Evolutionary conservation across 257 asterid species (phyloP), one percentile per base, ranked within the genome.

Genomic region (Vinca minor): DNA sequence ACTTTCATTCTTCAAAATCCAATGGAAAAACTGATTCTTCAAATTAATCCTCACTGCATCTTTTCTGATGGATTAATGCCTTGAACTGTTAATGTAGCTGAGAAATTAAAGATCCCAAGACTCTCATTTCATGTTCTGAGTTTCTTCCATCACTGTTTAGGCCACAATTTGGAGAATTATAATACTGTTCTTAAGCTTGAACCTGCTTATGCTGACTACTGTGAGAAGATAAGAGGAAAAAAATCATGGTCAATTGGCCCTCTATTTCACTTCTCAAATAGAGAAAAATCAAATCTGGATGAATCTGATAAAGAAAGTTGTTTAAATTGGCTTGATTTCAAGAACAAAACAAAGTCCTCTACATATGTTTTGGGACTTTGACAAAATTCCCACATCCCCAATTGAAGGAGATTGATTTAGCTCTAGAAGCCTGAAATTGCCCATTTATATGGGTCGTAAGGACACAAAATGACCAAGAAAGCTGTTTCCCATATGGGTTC

Each of bases 1-100:
- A 10, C 49, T 13, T 28, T 39, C 11, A 21, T 61, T 8, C 78
- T 77, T 14, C 76, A 73, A 35, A 54, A 70, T 25, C 67, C 69
- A 0, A 52, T 69, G 62, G 65, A 57, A 45, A 17, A 64, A 4
- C 50, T 63, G 8, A 64, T 69, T 1, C 0, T 10, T 23, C 60
- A 47, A 21, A 38, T 66, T 1, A 57, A 29, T 8, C 81, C 78
- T 8, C 68, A 69, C 59, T 69, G 78, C 41, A 57, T 77, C 5
- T 49, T 73, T 17, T 69, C 76, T 0, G 81, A 77, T 52, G 9
- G 67, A 56, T 49, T 72, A 18, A 45, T 52, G 10, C 78, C 73
- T 1, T 77, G 81, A 78, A 73, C 77, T 4, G 68, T 65, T 9
- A 69, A 73, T 38, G 68, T 73, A 2, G 75, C 77, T 1, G 65